phyloP scores from a whole-genome alignment of 306 rosid genomes.

The Casuarina cunninghamiana region DNA sequence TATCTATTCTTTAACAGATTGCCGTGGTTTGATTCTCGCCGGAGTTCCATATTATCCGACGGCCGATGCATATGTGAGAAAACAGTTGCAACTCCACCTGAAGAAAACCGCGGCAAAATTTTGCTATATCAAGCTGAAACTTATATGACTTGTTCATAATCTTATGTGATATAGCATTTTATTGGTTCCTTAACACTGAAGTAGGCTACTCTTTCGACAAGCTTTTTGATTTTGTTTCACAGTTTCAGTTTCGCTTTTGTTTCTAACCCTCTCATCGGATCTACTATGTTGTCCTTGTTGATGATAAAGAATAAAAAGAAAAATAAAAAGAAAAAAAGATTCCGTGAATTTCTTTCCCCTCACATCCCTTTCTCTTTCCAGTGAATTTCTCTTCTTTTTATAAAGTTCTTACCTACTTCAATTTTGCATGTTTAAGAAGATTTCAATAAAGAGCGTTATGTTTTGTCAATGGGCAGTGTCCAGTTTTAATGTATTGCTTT shows the following conservation, averaged over 20 bases:
- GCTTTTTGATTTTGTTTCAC: background rate
- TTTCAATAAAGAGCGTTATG: constrained; percentile 37
- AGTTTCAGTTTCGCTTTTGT: background rate
- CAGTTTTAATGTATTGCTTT: constrained; percentile 36
- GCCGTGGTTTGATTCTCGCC: background rate
- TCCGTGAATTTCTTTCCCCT: background rate
- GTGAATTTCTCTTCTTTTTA: constrained; percentile 31
- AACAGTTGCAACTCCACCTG: background rate
- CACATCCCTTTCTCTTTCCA: constrained; percentile 11
- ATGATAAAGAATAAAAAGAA: background rate
- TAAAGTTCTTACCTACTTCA: constrained; percentile 37
- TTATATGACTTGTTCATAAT: background rate
- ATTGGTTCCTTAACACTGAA: background rate
- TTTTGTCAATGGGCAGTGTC: constrained; percentile 22
- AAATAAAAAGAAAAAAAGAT: background rate
- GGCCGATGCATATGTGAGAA: background rate
- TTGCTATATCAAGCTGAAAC: background rate
- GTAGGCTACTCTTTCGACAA: background rate
- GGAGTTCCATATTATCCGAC: background rate
- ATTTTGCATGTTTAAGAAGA: constrained; percentile 33
- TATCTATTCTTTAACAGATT: background rate
- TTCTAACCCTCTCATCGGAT: background rate
- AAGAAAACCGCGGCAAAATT: background rate
- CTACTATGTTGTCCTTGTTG: background rate
- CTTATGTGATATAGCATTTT: background rate